phyloP scores from a whole-genome alignment of 306 rosid species.

The Vigna unguiculata region DNA sequence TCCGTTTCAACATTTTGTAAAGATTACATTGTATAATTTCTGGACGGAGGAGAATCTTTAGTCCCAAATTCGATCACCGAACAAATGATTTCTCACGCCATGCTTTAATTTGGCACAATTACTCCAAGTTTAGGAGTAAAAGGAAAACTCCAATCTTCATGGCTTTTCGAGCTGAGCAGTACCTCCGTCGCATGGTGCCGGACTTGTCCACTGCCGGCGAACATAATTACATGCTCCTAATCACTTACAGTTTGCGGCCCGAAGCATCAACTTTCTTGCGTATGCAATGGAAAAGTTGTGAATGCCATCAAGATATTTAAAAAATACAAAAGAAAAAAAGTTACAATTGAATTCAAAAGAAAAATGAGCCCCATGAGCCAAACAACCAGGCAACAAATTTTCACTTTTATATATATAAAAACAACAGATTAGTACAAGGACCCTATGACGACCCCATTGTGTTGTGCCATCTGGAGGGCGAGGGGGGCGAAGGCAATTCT shows the following conservation, averaged over 20 bases:
- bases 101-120: background rate
- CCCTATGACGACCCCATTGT: constrained; percentile 60
- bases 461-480: constrained; percentile 47
- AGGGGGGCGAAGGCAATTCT: constrained; percentile 57
- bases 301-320: constrained; percentile 28
- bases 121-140: background rate
- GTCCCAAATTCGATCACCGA: constrained; percentile 8
- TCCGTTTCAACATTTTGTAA: constrained; percentile 32
- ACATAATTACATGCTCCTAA: background rate
- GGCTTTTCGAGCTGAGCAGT: background rate
- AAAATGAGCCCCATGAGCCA: constrained; percentile 70
- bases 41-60: constrained; percentile 19
- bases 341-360: constrained; percentile 59
- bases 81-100: background rate
- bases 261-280: constrained; percentile 35
- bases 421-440: constrained; percentile 71
- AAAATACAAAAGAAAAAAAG: constrained; percentile 47
- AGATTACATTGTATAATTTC: constrained; percentile 33
- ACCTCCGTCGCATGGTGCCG: background rate
- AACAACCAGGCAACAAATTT: constrained; percentile 78
- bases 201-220: constrained; percentile 7
- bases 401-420: constrained; percentile 50
- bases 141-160: constrained; percentile 13
- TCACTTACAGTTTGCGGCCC: constrained; percentile 17
- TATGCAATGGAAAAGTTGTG: constrained; percentile 6